Evolutionary conservation across 257 asterid species (phyloP), one percentile per base, ranked within the genome.

Genomic region (Fraxinus americana): DNA sequence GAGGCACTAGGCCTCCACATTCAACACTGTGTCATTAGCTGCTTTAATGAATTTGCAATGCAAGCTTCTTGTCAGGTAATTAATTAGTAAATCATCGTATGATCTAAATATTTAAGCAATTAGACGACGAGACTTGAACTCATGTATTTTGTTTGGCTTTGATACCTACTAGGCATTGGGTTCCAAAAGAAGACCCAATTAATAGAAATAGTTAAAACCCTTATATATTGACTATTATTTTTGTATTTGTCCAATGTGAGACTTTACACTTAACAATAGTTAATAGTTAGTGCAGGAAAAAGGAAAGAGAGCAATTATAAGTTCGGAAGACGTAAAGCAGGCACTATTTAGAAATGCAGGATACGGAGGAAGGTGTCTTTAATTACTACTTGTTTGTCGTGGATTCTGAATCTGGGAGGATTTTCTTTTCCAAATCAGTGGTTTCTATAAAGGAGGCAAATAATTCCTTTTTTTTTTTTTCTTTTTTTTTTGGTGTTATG

Each of bases 1-100:
- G 98, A 92, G 67, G 92, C 94, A 39, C 79, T 91, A 50, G 97
- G 96, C 77, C 86, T 91, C 0, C 96, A 92, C 73, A 88, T 92
- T 77, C 82, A 92, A 7, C 97, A 92, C 4, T 90, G 96, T 78
- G 97, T 89, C 50, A 82, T 91, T n/a, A 92, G 97, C 80, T 90
- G 95, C 71, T 92, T 92, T 34, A 87, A 85, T 82, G 97, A 91
- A 72, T 91, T 92, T 77, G 67, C 90, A 48, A 73, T 91, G 48
- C 91, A 91, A 73, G 97, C 97, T 81, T 91, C 97, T 71, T 91
- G 94, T 0, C 78, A 76, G 90, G 90, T 77, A 77, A 32, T 32
- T 23, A 61, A 80, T 76, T 36, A 30, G 11, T 3, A 7, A 72
- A 50, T 32, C 29, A 5, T 4, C 34, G 4, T 32, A 32, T 32